Percentiles rank a stretch among this genome's conserved stretches.
Evolutionary conservation across 768 basidiomycete genomes (phyloP).

Genomic region (Rhizopogon salebrosus): DNA sequence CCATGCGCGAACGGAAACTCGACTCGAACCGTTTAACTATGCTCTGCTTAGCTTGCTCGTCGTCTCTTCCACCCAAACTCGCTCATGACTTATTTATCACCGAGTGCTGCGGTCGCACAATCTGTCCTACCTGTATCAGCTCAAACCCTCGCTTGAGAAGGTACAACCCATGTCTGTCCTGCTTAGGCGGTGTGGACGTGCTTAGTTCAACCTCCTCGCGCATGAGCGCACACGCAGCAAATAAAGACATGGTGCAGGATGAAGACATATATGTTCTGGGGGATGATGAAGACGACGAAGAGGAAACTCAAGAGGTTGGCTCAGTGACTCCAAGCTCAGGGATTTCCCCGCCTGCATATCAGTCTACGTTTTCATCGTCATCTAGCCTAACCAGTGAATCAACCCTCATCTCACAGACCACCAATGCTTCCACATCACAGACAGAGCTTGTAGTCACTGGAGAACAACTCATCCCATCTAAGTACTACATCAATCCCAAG

Average conservation of each 20-base stretch:
- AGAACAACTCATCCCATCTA: constrained; percentile 16
- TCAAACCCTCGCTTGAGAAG: constrained; percentile 58
- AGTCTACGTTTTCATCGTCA: background rate
- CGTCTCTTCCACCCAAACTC: constrained; percentile 43
- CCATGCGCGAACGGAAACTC: background rate
- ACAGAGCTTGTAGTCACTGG: background rate
- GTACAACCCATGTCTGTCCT: constrained; percentile 71
- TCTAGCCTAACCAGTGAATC: background rate
- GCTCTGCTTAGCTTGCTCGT: constrained; percentile 60
- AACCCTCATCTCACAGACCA: background rate
- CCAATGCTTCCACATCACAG: constrained; percentile 1
- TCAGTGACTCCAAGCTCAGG: background rate
- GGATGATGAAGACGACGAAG: constrained; percentile 53
- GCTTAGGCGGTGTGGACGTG: constrained; percentile 53
- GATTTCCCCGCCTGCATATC: constrained; percentile 2
- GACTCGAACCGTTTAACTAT: background rate
- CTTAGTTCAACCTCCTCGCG: constrained; percentile 17
- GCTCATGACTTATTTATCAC: constrained; percentile 40
- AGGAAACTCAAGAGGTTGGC: constrained; percentile 25
- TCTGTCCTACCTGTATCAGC: constrained; percentile 54
- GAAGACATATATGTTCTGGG: constrained; percentile 63
- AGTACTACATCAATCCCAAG: constrained; percentile 48
- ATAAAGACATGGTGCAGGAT: constrained; percentile 53
- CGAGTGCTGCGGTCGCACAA: constrained; percentile 58
- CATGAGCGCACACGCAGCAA: constrained; percentile 11